Evolutionary conservation across 768 basidiomycete species (phyloP).

Genomic region (Termitomyces sp.): DNA sequence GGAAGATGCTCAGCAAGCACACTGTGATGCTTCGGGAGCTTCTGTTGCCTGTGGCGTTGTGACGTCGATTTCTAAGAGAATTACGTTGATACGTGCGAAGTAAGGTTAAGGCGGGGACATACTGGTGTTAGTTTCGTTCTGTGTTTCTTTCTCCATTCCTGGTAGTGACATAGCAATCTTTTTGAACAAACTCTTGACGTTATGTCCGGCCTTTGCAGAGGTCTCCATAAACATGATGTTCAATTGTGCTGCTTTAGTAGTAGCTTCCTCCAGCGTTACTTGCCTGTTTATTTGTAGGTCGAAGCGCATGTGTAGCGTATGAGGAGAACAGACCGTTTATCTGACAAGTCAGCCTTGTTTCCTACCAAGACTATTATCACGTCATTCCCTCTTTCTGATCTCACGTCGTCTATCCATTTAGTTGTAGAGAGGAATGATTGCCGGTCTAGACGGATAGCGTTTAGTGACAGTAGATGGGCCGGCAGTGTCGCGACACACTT

Average conservation of each 20-base stretch:
- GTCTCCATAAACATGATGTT: constrained; percentile 99
- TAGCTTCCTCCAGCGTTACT: constrained; percentile 98
- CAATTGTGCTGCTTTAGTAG: constrained; percentile 82
- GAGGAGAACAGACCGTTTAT: constrained; percentile 74
- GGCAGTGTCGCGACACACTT: constrained; percentile 47
- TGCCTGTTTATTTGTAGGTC: constrained; percentile 51
- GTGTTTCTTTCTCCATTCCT: constrained; percentile 84
- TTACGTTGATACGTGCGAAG: constrained; percentile 5
- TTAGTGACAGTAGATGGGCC: constrained; percentile 1
- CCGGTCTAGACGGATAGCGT: constrained; percentile 53
- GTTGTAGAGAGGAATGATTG: constrained; percentile 97
- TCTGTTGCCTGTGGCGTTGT: constrained; percentile 62
- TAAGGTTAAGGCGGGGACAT: constrained; percentile 11
- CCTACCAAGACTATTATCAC: constrained; percentile 98
- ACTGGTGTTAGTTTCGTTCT: constrained; percentile 54
- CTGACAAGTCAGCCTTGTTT: constrained; percentile 98
- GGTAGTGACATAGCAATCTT: constrained; percentile 98
- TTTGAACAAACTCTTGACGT: constrained; percentile 98
- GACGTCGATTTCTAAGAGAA: constrained; percentile 79
- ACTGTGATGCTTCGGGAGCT: constrained; percentile 83
- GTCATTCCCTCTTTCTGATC: constrained; percentile 94
- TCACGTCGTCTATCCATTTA: constrained; percentile 99
- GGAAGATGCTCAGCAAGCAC: constrained; percentile 56
- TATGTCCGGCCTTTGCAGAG: constrained; percentile 98
- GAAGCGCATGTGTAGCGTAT: constrained; percentile 2